A percentile compares a stretch with the other conserved stretches of the same genome.
These are phyloP conservation scores for Eucalyptus cladocalyx DNA, from an alignment of 345 rosid species.

Conservation along the genomic window DNA sequence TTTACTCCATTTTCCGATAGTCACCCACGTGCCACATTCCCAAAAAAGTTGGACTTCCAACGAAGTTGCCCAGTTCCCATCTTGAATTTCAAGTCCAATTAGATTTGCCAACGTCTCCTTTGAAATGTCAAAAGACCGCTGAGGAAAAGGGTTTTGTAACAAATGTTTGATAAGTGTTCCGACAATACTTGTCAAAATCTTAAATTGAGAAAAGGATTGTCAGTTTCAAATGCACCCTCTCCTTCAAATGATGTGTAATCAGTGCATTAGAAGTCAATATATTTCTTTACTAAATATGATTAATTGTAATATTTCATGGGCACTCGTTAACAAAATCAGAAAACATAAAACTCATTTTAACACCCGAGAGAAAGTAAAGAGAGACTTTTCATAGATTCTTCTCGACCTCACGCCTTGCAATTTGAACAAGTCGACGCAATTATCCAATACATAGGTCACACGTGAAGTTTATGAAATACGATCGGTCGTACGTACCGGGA, in stretches of 20 bases:
- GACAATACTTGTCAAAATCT: background rate
- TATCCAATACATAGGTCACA: background rate
- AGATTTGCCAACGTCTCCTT: background rate
- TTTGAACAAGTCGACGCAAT: background rate
- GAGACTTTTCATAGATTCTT: background rate
- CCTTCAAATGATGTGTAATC: background rate
- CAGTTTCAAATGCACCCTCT: background rate
- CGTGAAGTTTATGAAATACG: background rate
- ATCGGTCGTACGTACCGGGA: accelerated
- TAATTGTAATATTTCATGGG: background rate
- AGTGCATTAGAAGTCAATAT: background rate
- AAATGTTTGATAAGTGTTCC: background rate
- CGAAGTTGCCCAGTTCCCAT: background rate
- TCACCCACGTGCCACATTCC: background rate
- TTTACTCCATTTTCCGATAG: background rate
- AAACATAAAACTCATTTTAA: background rate
- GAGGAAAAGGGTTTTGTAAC: background rate
- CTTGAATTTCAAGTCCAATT: background rate
- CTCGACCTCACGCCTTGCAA: background rate
- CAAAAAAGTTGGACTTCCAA: background rate
- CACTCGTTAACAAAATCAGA: background rate
- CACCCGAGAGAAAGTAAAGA: background rate
- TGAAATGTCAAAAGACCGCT: background rate
- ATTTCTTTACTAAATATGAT: background rate
- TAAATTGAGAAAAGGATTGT: background rate